Percentiles rank a stretch among this genome's conserved stretches.
phyloP scores from a whole-genome alignment of 169 alveolate genomes.

The Miamiensis avidus region DNA sequence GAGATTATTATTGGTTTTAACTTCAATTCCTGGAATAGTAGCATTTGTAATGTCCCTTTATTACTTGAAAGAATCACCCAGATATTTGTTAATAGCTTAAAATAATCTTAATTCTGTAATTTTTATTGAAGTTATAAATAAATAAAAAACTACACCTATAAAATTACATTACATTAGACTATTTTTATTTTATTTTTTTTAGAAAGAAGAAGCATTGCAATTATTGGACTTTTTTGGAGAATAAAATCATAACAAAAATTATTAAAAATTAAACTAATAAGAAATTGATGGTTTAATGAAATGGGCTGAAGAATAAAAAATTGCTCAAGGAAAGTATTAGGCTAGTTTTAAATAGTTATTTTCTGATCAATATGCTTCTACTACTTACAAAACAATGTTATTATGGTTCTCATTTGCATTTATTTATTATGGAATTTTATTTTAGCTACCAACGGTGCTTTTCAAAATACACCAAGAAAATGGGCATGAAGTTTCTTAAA shows the following conservation, averaged over 20 bases:
- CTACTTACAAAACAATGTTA: slow-evolving; percentile 18
- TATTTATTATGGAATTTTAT: slow-evolving; percentile 15
- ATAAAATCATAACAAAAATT: background rate
- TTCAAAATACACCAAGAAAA: slow-evolving; percentile 5
- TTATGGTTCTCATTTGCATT: slow-evolving; percentile 23
- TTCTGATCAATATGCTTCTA: background rate
- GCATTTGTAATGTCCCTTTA: background rate
- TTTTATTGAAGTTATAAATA: too few species aligned
- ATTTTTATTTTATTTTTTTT: too few species aligned
- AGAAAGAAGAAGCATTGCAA: background rate
- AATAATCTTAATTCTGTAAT: background rate
- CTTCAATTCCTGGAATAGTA: background rate
- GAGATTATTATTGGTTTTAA: background rate
- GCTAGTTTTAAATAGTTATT: background rate
- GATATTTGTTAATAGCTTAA: background rate
- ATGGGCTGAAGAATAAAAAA: background rate
- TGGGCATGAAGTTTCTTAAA: background rate
- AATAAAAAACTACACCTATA: too few species aligned
- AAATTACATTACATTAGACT: too few species aligned
- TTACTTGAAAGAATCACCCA: background rate
- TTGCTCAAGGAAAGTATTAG: background rate
- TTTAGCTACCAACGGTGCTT: background rate
- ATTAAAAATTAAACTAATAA: too few species aligned
- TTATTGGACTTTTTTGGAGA: background rate
- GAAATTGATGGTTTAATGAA: background rate